Base-by-base conservation (phyloP, 129 eudicot species). In the Lactuca sativa region DNA sequence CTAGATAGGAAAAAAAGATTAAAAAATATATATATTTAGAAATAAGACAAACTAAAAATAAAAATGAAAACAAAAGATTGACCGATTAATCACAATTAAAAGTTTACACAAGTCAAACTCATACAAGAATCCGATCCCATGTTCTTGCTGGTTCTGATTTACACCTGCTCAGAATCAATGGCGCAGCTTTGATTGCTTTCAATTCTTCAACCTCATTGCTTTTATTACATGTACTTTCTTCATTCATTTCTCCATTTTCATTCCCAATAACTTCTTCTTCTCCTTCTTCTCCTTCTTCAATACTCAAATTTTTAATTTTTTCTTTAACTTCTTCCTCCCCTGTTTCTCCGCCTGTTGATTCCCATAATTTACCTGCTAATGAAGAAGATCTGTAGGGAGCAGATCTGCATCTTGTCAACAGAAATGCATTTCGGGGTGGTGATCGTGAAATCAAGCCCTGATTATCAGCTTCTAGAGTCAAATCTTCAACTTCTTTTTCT, bases 351-450 rank as follows among this genome's bases (percentile, higher is more conserved):
- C 72, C 21, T 9, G 82, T 75, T 21, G 88, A 72, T 36, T 81
- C 93, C 84, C 88, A 81, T 34, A 92, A 80, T 14, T 78, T 65
- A 56, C 74, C 75, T 4, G 82, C 92, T 47, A 92, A 44, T 4
- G 97, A 93, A 33, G 92, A 79, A 59, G 95, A 81, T 61, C 92
- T 86, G 85, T 86, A 88, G 18, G 98, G 97, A 15, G 97, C 98
- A 70, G 98, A 93, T 85, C 97, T 85, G 33, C 95, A 93, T 66
- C 98, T 72, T 12, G 98, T 89, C 63, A 93, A 80, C 30, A 93
- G 37, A 5, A 93, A 77, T 12, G 90, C 93, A 72, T 90, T 90
- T 51, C 67, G 78, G 4, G 98, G 97, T 2, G 92, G 89, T 0
- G 81, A 10, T 15, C 44, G 13, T 34, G 70, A 7, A 48, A 62